Evolutionary conservation across 495 filamentous ascomycete genomes (phyloP).

Genomic region (Talaromyces liani): DNA sequence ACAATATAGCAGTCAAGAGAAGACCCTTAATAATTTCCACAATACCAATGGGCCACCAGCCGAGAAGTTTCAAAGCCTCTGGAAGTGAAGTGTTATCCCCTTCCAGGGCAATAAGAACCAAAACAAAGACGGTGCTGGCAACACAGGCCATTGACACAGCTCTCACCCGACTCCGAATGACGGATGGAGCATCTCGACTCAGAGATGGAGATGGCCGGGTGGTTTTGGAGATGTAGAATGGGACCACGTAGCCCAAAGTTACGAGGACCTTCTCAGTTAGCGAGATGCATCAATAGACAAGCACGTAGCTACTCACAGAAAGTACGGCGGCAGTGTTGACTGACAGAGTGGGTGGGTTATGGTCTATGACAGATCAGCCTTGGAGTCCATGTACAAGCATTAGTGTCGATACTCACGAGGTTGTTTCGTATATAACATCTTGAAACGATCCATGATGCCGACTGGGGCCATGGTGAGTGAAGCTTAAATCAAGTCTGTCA

Average conservation of each 20-base stretch:
- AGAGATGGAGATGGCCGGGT: constrained; percentile 78
- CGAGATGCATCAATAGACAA: neutral
- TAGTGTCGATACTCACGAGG: constrained; percentile 19
- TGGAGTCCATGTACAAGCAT: neutral
- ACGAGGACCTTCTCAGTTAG: constrained; percentile 51
- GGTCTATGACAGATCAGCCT: neutral
- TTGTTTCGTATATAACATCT: constrained; percentile 29
- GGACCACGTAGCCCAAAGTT: constrained; percentile 79
- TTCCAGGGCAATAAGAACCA: constrained; percentile 47
- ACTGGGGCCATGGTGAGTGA: constrained; percentile 29
- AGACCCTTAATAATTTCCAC: constrained; percentile 49
- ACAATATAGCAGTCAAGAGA: constrained; percentile 69
- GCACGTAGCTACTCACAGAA: constrained; percentile 34
- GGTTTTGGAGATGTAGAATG: constrained; percentile 75
- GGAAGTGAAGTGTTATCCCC: constrained; percentile 33
- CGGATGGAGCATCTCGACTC: constrained; percentile 80
- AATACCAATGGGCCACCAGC: constrained; percentile 65
- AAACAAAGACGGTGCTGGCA: constrained; percentile 50
- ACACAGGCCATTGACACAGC: constrained; percentile 67
- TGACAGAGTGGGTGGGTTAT: constrained; percentile 37
- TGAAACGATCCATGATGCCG: constrained; percentile 27
- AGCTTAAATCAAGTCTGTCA: neutral
- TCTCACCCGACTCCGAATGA: constrained; percentile 79
- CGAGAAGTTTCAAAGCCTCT: constrained; percentile 57
- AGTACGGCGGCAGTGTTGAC: constrained; percentile 37